Percentiles rank a stretch among this genome's conserved stretches.
Evolutionary conservation across 2,329 filamentous ascomycete genomes (phyloP).

Genomic region (Sordariomycetes sp.): DNA sequence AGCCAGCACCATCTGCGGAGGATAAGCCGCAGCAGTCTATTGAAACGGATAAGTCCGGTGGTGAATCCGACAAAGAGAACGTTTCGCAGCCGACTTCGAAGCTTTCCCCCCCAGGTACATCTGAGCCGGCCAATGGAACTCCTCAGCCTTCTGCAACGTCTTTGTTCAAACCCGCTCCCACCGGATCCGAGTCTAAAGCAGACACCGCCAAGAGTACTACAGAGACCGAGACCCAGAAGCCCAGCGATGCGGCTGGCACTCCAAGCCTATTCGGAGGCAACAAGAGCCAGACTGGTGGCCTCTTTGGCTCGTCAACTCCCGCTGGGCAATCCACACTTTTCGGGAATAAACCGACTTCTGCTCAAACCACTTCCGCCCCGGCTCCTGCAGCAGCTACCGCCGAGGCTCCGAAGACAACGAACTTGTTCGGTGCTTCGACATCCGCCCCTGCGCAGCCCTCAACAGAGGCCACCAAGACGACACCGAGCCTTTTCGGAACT

Average conservation of each 20-base stretch:
- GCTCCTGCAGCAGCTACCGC: conserved; percentile 6
- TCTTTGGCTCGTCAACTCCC: conserved; percentile 1
- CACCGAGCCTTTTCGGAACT: conserved; percentile 5
- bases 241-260: background rate
- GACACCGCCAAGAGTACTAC: background rate
- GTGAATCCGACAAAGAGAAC: conserved; percentile 34
- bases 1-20: conserved; percentile 16
- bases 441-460: conserved; percentile 3
- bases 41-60: conserved; percentile 19
- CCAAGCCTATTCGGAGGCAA: conserved; percentile 13
- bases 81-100: conserved; percentile 17
- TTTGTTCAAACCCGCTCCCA: background rate
- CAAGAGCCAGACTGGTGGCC: conserved; percentile 11
- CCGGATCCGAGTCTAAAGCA: background rate
- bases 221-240: background rate
- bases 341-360: conserved; percentile 19
- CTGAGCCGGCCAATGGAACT: background rate
- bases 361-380: conserved; percentile 13
- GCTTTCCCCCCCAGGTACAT: background rate
- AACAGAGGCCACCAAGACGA: conserved; percentile 4
- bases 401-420: background rate
- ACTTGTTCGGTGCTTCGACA: conserved; percentile 11
- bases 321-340: conserved; percentile 16
- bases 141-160: background rate
- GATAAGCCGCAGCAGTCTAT: conserved; percentile 11